These are phyloP conservation scores for Amaranthus hypochondriacus DNA, from an alignment of 148 eudicot genomes.

Conservation along the genomic window DNA sequence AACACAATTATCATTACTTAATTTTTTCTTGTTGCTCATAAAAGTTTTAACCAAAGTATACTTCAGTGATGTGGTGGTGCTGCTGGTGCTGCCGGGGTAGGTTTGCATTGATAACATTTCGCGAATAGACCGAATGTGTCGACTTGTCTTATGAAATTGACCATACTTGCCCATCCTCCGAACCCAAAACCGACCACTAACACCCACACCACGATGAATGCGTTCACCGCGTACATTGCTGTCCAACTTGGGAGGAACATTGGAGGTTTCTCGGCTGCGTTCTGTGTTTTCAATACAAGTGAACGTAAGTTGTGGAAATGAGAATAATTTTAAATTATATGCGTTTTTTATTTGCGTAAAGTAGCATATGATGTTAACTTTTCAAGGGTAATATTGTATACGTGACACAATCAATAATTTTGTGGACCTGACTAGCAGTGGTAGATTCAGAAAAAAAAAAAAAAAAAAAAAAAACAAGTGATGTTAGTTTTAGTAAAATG, in stretches of 20 bases:
- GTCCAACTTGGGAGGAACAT: slow-evolving; percentile 50
- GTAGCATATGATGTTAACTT: no score
- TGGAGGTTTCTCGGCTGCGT: slow-evolving; percentile 66
- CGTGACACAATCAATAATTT: no score
- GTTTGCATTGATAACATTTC: slow-evolving; percentile 56
- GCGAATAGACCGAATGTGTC: slow-evolving; percentile 59
- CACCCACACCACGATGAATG: slow-evolving; percentile 55
- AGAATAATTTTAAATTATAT: no score
- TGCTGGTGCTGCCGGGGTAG: slow-evolving; percentile 16
- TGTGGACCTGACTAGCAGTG: no score
- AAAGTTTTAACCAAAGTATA: background rate
- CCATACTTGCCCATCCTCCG: slow-evolving; percentile 68
- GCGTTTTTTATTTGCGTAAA: no score
- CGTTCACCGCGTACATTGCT: slow-evolving; percentile 41
- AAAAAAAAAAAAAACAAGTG: no score
- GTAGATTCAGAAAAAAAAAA: no score
- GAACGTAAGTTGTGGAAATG: no score
- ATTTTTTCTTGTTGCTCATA: background rate
- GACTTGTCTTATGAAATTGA: slow-evolving; percentile 50
- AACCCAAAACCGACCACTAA: slow-evolving; percentile 54
- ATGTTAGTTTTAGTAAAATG: no score
- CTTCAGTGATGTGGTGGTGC: slow-evolving; percentile 26
- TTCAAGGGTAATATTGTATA: no score
- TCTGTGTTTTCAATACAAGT: slow-evolving; percentile 28
- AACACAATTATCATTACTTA: background rate